Conservation (phyloP, 2,329 filamentous ascomycete genomes). For the Botrytis fragariae region DNA sequence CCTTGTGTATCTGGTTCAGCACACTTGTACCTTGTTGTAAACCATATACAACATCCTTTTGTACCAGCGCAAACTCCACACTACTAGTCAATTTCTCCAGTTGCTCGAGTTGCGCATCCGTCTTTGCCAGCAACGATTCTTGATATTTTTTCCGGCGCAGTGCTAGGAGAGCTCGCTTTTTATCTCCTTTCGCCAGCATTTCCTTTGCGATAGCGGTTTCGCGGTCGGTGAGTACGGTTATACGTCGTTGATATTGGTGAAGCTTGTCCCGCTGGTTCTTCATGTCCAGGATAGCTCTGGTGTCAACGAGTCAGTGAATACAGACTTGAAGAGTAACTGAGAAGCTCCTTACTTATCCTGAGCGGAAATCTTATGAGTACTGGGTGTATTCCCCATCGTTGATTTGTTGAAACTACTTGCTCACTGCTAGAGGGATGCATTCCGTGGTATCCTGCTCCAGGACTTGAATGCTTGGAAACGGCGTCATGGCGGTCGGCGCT, state of each 20-base stretch:
- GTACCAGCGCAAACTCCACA: conserved; percentile 94
- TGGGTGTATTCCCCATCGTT: conserved; percentile 62
- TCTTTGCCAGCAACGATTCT: conserved; percentile 82
- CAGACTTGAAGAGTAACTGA: not conserved
- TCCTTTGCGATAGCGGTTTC: conserved; percentile 84
- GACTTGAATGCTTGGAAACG: not conserved
- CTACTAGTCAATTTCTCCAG: conserved; percentile 82
- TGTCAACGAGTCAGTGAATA: conserved; percentile 12
- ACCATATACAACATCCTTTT: conserved; percentile 93
- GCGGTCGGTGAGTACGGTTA: conserved; percentile 78
- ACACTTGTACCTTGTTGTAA: conserved; percentile 89
- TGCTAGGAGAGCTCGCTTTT: conserved; percentile 77
- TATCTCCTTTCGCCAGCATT: conserved; percentile 78
- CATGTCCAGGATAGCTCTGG: conserved; percentile 91
- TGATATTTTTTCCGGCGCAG: conserved; percentile 96
- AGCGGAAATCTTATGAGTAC: conserved; percentile 64
- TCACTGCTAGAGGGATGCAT: not conserved
- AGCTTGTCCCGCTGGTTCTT: conserved; percentile 97
- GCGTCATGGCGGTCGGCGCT: conserved; percentile 21
- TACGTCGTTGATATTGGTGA: conserved; percentile 90
- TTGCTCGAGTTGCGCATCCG: conserved; percentile 90
- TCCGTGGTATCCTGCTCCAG: not conserved
- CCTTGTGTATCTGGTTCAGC: conserved; percentile 83
- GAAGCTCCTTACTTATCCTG: conserved; percentile 76
- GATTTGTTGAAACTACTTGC: conserved; percentile 22